Evolutionary conservation across 192 early-diverging fungal species (phyloP), one percentile per base, ranked within the genome.

Genomic region (Backusella westeae): DNA sequence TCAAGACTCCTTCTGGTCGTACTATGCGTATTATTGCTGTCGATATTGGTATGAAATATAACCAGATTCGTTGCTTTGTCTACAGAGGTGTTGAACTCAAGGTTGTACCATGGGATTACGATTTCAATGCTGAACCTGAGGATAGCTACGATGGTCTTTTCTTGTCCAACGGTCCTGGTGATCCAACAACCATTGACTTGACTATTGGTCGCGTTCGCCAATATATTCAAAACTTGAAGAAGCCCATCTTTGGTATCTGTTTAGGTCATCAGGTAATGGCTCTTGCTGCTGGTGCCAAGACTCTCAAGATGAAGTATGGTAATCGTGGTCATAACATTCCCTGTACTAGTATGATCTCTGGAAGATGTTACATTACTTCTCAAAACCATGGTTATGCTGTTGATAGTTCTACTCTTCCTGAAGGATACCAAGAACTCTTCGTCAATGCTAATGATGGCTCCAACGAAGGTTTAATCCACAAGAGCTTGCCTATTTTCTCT

Each of bases 281-380:
- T 34, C 89, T 99, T 74, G 98, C 98, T 14, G 87, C 96, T 17
- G 97, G 97, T 19, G 98, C 96, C 17, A 82, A 87, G 76, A 98
- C 98, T 38, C 89, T 88, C 78, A 99, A 99, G 89, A 95, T 99
- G 94, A 96, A 95, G 80, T 99, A 94, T 78, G 98, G 98, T 81
- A 99, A 99, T 89, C 94, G 98, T 82, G 98, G 98, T 42, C 98
- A 99, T 80, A 99, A 99, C 88, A 98, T 99, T 77, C 98, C 98
- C 35, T 99, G 98, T 88, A 98, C 97, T 0, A 91, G 98, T 83
- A 86, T 96, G 90, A 90, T 94, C 78, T 96, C 95, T 68, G 93
- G 97, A 76, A 93, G 97, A 69, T 99, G 98, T 85, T 97, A 97
- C 86, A 99, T 99, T 78, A 97, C 96, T 5, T 97, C 96, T 12